Conservation (phyloP, 2,329 filamentous ascomycete genomes). For the Cercospora berteroae region DNA sequence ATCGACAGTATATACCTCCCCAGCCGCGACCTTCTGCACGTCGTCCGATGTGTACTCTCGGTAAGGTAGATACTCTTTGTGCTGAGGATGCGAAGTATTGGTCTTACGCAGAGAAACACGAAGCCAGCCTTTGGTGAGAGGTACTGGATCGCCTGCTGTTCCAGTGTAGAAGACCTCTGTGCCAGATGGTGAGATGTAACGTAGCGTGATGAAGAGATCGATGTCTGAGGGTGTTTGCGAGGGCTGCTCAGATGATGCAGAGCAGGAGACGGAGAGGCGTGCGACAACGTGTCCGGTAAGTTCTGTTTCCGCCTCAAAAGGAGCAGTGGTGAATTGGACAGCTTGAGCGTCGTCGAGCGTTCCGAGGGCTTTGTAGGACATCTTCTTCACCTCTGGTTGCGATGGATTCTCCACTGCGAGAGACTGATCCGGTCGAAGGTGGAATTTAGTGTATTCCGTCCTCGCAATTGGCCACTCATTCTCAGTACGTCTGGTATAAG, state of each 20-base stretch:
- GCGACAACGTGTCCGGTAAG: conserved; percentile 67
- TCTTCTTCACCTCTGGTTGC: conserved; percentile 26
- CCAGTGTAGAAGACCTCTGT: conserved; percentile 64
- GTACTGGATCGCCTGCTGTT: conserved; percentile 62
- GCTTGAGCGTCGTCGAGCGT: conserved; percentile 52
- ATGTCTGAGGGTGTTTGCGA: conserved; percentile 52
- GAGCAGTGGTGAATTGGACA: conserved; percentile 57
- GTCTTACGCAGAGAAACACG: conserved; percentile 57
- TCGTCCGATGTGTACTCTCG: conserved; percentile 60
- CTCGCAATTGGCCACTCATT: conserved; percentile 65
- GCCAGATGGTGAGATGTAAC: conserved; percentile 55
- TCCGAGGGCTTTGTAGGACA: conserved; percentile 59
- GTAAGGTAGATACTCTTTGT: conserved; percentile 56
- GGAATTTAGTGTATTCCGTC: conserved; percentile 63
- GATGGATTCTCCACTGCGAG: conserved; percentile 34
- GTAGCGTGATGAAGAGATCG: conserved; percentile 61
- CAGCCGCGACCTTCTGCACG: conserved; percentile 54
- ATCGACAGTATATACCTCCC: conserved; percentile 59
- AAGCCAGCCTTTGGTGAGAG: conserved; percentile 64
- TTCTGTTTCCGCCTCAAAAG: conserved; percentile 64
- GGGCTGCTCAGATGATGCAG: conserved; percentile 14
- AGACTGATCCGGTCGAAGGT: conserved; percentile 51
- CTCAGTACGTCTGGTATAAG: conserved; percentile 57
- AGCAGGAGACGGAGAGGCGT: conserved; percentile 60
- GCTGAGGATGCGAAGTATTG: conserved; percentile 50